These are phyloP conservation scores for Trametes maxima DNA, from an alignment of 768 basidiomycete genomes.

Conservation along the genomic window DNA sequence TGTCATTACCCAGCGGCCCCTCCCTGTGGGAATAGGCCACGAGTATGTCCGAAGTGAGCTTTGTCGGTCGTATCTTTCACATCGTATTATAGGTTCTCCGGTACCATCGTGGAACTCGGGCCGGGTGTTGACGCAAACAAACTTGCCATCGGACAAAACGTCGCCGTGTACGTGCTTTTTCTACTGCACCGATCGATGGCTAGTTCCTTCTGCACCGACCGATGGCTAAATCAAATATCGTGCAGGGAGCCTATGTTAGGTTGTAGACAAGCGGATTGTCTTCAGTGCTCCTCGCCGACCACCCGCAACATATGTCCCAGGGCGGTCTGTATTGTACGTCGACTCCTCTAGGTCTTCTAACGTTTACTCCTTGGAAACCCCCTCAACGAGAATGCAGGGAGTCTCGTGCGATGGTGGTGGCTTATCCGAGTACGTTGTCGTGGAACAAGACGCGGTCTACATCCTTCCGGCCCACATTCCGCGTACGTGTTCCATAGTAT, in stretches of 20 bases:
- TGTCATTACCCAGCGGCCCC: conserved; percentile 39
- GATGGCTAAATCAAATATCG: background rate
- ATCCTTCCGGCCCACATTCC: conserved; percentile 41
- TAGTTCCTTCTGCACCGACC: no score
- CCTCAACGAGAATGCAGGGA: conserved; percentile 31
- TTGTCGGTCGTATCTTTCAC: background rate
- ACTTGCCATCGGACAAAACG: conserved; percentile 23
- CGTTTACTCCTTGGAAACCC: no score
- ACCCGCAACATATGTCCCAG: background rate
- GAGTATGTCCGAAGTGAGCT: conserved; percentile 35
- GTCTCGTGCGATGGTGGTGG: conserved; percentile 43
- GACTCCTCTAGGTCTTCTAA: conserved; percentile 11
- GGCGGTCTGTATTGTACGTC: conserved; percentile 34
- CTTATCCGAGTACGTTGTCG: conserved; percentile 43
- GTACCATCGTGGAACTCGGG: conserved; percentile 27
- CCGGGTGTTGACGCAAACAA: conserved; percentile 14
- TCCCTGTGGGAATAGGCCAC: conserved; percentile 49
- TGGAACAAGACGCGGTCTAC: conserved; percentile 40
- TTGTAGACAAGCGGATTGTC: background rate
- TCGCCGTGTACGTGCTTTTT: conserved; percentile 19
- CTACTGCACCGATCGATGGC: background rate
- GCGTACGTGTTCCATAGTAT: conserved; percentile 31
- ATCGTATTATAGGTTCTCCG: conserved; percentile 23
- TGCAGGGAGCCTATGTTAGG: conserved; percentile 44
- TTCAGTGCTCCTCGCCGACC: background rate